Evolutionary conservation across 176 grass and related monocot species (phyloP).

Genomic region (Puya raimondii): DNA sequence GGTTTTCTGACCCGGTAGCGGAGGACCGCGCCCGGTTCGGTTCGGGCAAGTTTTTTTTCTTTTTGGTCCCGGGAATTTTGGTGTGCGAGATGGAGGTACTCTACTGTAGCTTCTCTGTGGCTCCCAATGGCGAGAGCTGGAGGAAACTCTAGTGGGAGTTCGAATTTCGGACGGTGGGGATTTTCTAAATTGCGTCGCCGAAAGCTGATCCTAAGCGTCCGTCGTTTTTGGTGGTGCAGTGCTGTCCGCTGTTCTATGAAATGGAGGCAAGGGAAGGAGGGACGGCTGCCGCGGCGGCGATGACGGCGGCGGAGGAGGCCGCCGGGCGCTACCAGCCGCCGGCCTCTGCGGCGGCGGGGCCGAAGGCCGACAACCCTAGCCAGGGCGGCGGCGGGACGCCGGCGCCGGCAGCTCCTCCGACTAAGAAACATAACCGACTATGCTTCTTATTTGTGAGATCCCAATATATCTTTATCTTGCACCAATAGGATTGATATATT

Average conservation of each 20-base stretch:
- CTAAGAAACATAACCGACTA: too few relatives aligned
- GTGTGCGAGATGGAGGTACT: conserved; percentile 28
- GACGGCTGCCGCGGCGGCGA: conserved; percentile 4
- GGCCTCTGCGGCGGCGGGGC: neutral
- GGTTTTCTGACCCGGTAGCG: too few relatives aligned
- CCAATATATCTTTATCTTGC: too few relatives aligned
- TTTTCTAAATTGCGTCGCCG: neutral
- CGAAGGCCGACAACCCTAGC: neutral
- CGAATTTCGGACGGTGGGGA: conserved; percentile 1
- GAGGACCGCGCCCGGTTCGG: too few relatives aligned
- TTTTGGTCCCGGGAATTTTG: conserved; percentile 16
- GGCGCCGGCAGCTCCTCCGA: neutral
- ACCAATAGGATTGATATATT: too few relatives aligned
- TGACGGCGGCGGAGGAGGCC: conserved; percentile 15
- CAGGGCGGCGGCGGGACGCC: neutral
- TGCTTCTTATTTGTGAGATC: too few relatives aligned
- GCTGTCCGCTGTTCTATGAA: conserved; percentile 7
- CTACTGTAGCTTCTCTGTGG: conserved; percentile 8
- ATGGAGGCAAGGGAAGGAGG: conserved; percentile 60
- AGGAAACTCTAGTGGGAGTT: conserved; percentile 13
- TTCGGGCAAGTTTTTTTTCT: neutral
- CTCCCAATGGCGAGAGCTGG: conserved; percentile 44
- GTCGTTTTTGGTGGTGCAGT: neutral
- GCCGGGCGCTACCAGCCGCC: neutral
- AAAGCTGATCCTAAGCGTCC: neutral